Base-by-base conservation (phyloP, 306 rosid genomes). In the Acacia acuminata region DNA sequence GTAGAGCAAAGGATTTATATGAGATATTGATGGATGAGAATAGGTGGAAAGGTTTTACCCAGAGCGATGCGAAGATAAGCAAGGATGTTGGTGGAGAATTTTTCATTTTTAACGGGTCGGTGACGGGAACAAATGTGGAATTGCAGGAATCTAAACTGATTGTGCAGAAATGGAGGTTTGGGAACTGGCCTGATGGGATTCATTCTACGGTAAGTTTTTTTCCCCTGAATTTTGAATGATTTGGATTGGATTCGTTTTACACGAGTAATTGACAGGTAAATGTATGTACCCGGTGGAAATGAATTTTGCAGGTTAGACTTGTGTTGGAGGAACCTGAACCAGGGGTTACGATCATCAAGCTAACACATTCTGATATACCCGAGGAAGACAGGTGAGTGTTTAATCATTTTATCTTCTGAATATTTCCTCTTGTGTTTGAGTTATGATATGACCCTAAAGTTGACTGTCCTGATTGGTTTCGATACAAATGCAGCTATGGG, bases 1-100 rank as follows among this genome's bases (percentile, higher is more conserved):
- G 99, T 74, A 85, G 97, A 75, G 97, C 98, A 15, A 82, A 78
- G 63, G 83, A 90, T 85, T 25, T 96, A 85, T 96, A 47, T 84
- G 99, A 96, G 91, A 96, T 96, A 78, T 71, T 96, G 89, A 88
- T 96, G 97, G 99, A 96, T 81, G 99, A 96, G 82, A 96, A 96
- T 77, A 89, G 98, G 77, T 96, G 99, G 99, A 94, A 89, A 80
- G 99, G 99, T 10, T 94, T 96, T 40, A 92, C 97, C 8, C 97
- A 90, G 88, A 96, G 99, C 72, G 89, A 91, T 91, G 97, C 99
- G 0, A 92, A 70, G 87, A 96, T 96, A 71, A 96, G 94, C 71
- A 96, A 94, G 67, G 97, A 91, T 79, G 97, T 92, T 72, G 97
- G 97, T 48, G 99, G 97, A 13, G 97, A 92, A n/a, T 79, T 96